These are phyloP conservation scores for Solanum sparsipilum DNA, from an alignment of 257 asterid genomes.

Conservation along the genomic window DNA sequence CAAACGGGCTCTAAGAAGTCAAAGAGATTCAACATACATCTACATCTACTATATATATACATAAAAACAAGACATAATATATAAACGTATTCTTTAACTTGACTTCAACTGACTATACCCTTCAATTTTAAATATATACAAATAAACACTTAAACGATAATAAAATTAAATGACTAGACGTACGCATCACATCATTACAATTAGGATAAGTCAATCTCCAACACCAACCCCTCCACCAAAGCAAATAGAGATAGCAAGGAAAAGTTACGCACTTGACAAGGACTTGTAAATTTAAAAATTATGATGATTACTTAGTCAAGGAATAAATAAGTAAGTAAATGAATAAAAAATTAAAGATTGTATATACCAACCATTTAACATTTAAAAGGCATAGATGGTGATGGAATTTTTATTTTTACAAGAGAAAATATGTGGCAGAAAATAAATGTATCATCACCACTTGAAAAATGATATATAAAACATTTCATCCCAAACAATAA, in stretches of 20 bases:
- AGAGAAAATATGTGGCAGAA: not conserved
- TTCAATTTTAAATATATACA: no score
- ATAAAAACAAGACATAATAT: no score
- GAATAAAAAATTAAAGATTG: not conserved
- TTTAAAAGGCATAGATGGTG: not conserved
- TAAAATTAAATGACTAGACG: no score
- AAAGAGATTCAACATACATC: not conserved
- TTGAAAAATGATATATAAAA: not conserved
- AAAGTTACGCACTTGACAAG: not conserved
- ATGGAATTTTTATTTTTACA: not conserved
- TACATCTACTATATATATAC: no score
- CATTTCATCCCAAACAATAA: not conserved
- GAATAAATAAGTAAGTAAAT: not conserved
- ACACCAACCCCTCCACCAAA: not conserved
- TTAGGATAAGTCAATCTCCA: not conserved
- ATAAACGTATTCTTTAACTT: no score
- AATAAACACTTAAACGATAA: no score
- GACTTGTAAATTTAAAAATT: not conserved
- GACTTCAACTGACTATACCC: rapidly evolving
- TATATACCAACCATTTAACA: not conserved
- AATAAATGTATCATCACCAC: not conserved
- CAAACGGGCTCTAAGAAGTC: not conserved
- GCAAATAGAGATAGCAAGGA: not conserved
- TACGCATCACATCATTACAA: not conserved
- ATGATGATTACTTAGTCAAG: not conserved